Evolutionary conservation across 768 basidiomycete genomes (phyloP).

Genomic region (Auriscalpium microsporum): DNA sequence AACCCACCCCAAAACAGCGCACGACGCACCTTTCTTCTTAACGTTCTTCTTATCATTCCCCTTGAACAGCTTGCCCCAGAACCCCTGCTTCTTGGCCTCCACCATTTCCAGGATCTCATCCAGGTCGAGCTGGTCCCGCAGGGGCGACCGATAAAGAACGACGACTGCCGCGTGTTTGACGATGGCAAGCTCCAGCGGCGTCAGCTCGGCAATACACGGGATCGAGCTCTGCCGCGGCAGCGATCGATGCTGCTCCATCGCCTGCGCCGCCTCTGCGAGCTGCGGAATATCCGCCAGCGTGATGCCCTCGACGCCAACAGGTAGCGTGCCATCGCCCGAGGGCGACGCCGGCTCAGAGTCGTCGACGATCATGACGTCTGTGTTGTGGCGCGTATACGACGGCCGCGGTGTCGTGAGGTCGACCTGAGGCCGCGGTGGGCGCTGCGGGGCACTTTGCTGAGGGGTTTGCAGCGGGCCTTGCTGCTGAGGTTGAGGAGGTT

Average conservation of each 20-base stretch:
- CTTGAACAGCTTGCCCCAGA: constrained; percentile 97
- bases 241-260: constrained; percentile 80
- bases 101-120: constrained; percentile 93
- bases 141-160: constrained; percentile 64
- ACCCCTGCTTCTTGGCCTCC: constrained; percentile 85
- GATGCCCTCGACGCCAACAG: constrained; percentile 56
- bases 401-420: constrained; percentile 26
- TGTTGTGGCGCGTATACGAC: constrained; percentile 71
- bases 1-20: neutral
- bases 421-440: constrained; percentile 23
- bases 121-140: constrained; percentile 77
- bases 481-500: constrained; percentile 12
- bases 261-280: constrained; percentile 86
- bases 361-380: constrained; percentile 83
- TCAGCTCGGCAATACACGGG: constrained; percentile 79
- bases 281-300: constrained; percentile 93
- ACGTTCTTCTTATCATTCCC: constrained; percentile 80
- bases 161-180: constrained; percentile 89
- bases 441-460: constrained; percentile 18
- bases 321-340: constrained; percentile 31
- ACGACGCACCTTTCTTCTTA: constrained; percentile 68
- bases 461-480: constrained; percentile 14
- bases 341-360: constrained; percentile 71
- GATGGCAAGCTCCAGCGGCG: constrained; percentile 76
- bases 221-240: constrained; percentile 69